These are phyloP conservation scores for Cryoendolithus antarcticus DNA, from an alignment of 2,329 filamentous ascomycete species.

Conservation along the genomic window DNA sequence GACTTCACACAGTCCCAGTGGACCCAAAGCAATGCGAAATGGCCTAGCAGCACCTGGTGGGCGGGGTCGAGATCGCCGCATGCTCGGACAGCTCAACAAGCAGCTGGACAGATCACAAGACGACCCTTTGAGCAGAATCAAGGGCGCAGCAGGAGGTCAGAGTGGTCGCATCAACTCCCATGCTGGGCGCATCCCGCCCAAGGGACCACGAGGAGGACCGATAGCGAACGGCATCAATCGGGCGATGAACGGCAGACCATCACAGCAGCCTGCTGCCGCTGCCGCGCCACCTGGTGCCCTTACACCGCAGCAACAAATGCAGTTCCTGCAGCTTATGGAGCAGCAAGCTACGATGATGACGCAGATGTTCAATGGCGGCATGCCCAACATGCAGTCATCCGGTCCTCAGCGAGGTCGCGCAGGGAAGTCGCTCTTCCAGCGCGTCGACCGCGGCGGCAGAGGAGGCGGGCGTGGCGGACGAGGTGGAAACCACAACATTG, in stretches of 20 bases:
- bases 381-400: conserved; percentile 5
- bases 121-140: conserved; percentile 67
- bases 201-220: conserved; percentile 44
- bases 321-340: conserved; percentile 48
- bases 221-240: conserved; percentile 35
- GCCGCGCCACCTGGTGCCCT: conserved; percentile 26
- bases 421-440: conserved; percentile 58
- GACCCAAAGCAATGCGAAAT: conserved; percentile 88
- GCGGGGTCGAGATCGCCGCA: conserved; percentile 58
- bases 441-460: conserved; percentile 42
- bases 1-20: conserved; percentile 57
- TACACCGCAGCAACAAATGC: conserved; percentile 58
- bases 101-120: conserved; percentile 69
- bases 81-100: conserved; percentile 62
- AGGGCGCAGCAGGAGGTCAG: conserved; percentile 45
- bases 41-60: conserved; percentile 36
- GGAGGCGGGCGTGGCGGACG: conserved; percentile 6
- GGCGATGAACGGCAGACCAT: conserved; percentile 19
- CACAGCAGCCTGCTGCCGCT: conserved; percentile 32
- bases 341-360: conserved; percentile 77
- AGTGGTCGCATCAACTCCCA: conserved; percentile 74
- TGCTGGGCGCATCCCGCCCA: conserved; percentile 51
- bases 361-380: conserved; percentile 39
- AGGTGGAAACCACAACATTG: conserved; percentile 3
- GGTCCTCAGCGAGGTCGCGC: conserved; percentile 14